phyloP scores from a whole-genome alignment of 2,329 filamentous ascomycete genomes.

The Talaromyces verruculosus region DNA sequence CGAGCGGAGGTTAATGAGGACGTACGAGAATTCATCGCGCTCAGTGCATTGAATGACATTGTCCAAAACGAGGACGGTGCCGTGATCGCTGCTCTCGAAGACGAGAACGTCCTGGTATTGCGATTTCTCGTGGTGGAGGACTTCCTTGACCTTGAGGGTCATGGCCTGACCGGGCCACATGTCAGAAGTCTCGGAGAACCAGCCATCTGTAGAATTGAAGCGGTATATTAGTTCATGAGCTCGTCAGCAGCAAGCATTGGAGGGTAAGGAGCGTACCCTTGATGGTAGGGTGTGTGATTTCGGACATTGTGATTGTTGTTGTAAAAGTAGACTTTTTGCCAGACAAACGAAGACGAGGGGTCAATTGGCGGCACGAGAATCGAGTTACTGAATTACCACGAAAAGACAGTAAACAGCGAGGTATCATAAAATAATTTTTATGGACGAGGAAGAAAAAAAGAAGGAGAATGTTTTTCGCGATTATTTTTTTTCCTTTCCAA shows the following conservation, averaged over 20 bases:
- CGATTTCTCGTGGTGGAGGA: slow-evolving; percentile 98
- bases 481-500: slow-evolving; percentile 16
- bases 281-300: slow-evolving; percentile 74
- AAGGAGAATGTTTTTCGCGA: background rate
- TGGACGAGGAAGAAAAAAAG: background rate
- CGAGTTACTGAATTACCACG: slow-evolving; percentile 2
- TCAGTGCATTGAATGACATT: slow-evolving; percentile 99
- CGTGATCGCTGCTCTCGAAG: slow-evolving; percentile 97
- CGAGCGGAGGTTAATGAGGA: background rate
- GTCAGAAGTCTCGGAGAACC: slow-evolving; percentile 97
- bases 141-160: slow-evolving; percentile 96
- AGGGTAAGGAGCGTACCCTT: slow-evolving; percentile 64
- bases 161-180: slow-evolving; percentile 99
- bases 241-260: too few relatives aligned
- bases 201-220: slow-evolving; percentile 73
- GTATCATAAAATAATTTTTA: slow-evolving; percentile 16
- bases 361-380: slow-evolving; percentile 16
- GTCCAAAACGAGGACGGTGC: slow-evolving; percentile 93
- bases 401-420: slow-evolving; percentile 7
- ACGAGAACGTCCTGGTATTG: slow-evolving; percentile 98
- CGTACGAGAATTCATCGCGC: slow-evolving; percentile 90
- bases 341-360: slow-evolving; percentile 15
- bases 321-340: slow-evolving; percentile 16
- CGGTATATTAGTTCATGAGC: background rate
- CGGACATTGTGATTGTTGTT: slow-evolving; percentile 57